Evolutionary conservation across 2,329 filamentous ascomycete genomes (phyloP), one percentile per base, ranked within the genome.

Genomic region (Xylaria digitata): DNA sequence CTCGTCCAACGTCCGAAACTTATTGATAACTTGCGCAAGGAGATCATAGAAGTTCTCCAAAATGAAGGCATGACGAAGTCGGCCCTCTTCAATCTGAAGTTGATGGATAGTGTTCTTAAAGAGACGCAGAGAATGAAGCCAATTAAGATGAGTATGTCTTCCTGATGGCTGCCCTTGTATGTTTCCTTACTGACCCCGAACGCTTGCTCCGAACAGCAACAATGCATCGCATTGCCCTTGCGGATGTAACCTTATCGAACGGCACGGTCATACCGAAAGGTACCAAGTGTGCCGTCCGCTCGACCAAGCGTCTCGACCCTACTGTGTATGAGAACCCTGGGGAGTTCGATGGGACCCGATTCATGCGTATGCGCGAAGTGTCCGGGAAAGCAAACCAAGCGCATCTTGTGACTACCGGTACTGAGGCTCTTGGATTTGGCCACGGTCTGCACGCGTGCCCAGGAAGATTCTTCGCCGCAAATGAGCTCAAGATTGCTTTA

Each of bases 1-100:
- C 70, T 86, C 4, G 76, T 75, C 2, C 72, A 77, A n/a, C 69
- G 71, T 8, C 82, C 81, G 0, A 80, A 85, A 57, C 79, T 79
- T 60, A 70, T 82, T 21, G 75, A 82, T 23, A 77, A 77, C 6
- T 68, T 84, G 30, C 78, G 83, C 1, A 74, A 82, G 34, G 83
- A 85, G 69, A 80, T 83, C 7, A 66, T 76, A 8, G 66, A 71
- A 2, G 67, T 73, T 9, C 63, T 75, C 4, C 55, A 60, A 7
- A 52, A 34, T 2, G 65, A 69, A n/a, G 72, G 70, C 21, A 65
- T 72, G 59, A 69, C 67, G 2, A 76, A 72, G 55, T 50, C 58
- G 11, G 72, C 73, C 6, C 69, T 78, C 6, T 68, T 63, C 15
- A 76, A 76, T 15, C 71, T 80, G 37, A 71, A 73, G 58, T 73